Evolutionary conservation across 2,329 filamentous ascomycete genomes (phyloP).

Genomic region (Stachybotrys chlorohalonatus): DNA sequence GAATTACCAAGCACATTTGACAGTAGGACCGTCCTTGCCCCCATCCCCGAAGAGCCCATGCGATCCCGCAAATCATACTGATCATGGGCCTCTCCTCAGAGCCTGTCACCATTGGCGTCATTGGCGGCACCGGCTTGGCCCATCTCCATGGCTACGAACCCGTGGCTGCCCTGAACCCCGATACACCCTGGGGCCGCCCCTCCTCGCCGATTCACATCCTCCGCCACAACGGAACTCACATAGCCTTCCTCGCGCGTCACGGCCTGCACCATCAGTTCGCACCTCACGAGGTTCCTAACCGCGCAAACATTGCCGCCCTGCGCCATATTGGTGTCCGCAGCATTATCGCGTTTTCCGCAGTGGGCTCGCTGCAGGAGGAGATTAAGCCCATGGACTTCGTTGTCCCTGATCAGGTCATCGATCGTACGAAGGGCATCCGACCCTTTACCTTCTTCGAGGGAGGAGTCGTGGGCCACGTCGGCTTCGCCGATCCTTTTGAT

Average conservation of each 20-base stretch:
- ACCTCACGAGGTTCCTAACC: constrained; percentile 88
- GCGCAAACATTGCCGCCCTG: constrained; percentile 97
- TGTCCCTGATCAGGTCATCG: constrained; percentile 91
- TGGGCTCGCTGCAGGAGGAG: constrained; percentile 84
- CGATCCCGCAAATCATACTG: background rate
- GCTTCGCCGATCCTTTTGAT: constrained; percentile 95
- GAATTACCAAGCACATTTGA: constrained; percentile 50
- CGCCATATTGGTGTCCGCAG: constrained; percentile 80
- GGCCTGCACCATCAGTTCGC: constrained; percentile 81
- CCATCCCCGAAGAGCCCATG: constrained; percentile 1
- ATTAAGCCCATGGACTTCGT: constrained; percentile 97
- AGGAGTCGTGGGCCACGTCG: constrained; percentile 87
- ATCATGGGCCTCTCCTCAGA: constrained; percentile 29
- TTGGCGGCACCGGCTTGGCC: constrained; percentile 87
- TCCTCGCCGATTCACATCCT: constrained; percentile 74
- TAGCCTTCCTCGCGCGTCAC: constrained; percentile 93
- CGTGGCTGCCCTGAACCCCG: constrained; percentile 65
- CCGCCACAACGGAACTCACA: constrained; percentile 69
- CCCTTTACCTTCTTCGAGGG: constrained; percentile 94
- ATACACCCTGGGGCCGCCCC: constrained; percentile 83
- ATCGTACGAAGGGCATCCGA: constrained; percentile 89
- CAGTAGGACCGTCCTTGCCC: constrained; percentile 30
- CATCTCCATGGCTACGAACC: constrained; percentile 80
- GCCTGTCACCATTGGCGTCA: constrained; percentile 75
- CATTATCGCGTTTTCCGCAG: constrained; percentile 90